Percentiles rank a stretch among this genome's conserved stretches.
Evolutionary conservation across 371 early-diverging fungal genomes (phyloP).

Genomic region (Saksenaea oblongispora): DNA sequence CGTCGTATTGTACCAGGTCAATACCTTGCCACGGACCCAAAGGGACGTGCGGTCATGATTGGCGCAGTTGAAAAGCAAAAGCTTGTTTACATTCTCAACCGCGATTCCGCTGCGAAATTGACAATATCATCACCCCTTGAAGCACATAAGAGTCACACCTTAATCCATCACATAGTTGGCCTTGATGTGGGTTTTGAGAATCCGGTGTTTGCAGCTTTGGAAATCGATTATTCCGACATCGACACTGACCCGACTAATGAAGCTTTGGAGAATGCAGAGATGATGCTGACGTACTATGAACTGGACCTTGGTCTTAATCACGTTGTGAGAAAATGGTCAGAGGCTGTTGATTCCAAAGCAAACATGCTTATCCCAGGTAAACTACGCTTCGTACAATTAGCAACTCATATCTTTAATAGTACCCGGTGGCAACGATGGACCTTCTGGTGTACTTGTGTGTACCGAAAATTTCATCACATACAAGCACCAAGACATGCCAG

Average conservation of each 20-base stretch:
- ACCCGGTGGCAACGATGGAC: conserved; percentile 95
- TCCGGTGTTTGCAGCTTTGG: conserved; percentile 95
- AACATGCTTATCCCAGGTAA: conserved; percentile 83
- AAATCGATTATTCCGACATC: conserved; percentile 85
- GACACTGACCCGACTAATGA: conserved; percentile 83
- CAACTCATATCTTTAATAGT: conserved; percentile 32
- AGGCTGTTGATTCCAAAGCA: conserved; percentile 74
- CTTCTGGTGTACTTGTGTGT: conserved; percentile 96
- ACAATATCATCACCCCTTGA: conserved; percentile 96
- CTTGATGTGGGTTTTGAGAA: conserved; percentile 98
- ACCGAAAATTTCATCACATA: conserved; percentile 89
- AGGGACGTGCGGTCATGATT: conserved; percentile 96
- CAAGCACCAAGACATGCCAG: conserved; percentile 72
- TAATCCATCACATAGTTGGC: conserved; percentile 80
- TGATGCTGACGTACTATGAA: conserved; percentile 93
- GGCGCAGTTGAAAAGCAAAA: conserved; percentile 94
- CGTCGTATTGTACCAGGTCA: conserved; percentile 94
- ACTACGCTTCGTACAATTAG: not conserved
- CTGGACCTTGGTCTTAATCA: conserved; percentile 98
- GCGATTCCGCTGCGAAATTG: conserved; percentile 83
- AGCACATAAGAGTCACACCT: conserved; percentile 82
- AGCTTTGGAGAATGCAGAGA: conserved; percentile 75
- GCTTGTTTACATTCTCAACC: conserved; percentile 93
- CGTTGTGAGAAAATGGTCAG: conserved; percentile 93
- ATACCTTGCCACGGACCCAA: conserved; percentile 94